Percentiles rank a stretch among this genome's conserved stretches.
These are phyloP conservation scores for Nannizziopsis arthrosporioides DNA, from an alignment of 2,329 filamentous ascomycete species.

Conservation along the genomic window DNA sequence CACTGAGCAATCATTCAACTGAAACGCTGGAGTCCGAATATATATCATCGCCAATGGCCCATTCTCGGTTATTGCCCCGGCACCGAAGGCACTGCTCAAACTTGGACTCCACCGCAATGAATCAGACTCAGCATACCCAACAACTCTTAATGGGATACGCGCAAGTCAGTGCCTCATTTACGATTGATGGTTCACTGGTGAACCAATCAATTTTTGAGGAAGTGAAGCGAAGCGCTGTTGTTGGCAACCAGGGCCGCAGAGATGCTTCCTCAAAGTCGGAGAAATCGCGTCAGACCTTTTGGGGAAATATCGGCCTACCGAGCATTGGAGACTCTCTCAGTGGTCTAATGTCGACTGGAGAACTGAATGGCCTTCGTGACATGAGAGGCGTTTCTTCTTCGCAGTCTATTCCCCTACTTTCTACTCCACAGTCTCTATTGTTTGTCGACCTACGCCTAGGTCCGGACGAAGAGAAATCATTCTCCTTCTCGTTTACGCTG, in stretches of 20 bases:
- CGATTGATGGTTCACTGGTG: conserved; percentile 78
- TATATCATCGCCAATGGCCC: conserved; percentile 37
- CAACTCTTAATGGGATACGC: conserved; percentile 96
- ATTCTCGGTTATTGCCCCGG: conserved; percentile 42
- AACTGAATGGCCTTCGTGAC: conserved; percentile 87
- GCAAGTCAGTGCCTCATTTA: conserved; percentile 85
- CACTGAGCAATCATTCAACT: conserved; percentile 84
- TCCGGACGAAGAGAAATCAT: conserved; percentile 79
- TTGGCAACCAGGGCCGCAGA: conserved; percentile 69
- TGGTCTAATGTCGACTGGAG: conserved; percentile 71
- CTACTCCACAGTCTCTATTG: conserved; percentile 85
- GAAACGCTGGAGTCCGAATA: conserved; percentile 91
- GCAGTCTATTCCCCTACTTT: conserved; percentile 80
- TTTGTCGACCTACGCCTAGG: conserved; percentile 85
- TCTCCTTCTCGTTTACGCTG: conserved; percentile 73
- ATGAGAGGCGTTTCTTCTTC: conserved; percentile 82
- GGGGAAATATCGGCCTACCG: conserved; percentile 78
- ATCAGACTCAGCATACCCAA: conserved; percentile 38
- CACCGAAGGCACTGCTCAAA: conserved; percentile 38
- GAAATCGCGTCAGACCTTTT: conserved; percentile 60
- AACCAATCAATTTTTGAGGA: conserved; percentile 86
- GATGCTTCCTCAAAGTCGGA: conserved; percentile 57
- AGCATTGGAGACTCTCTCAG: conserved; percentile 78
- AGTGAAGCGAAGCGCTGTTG: conserved; percentile 85
- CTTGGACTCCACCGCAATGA: conserved; percentile 21